Evolutionary conservation across 192 early-diverging fungal species (phyloP), one percentile per base, ranked within the genome.

Genomic region (Geranomyces variabilis): DNA sequence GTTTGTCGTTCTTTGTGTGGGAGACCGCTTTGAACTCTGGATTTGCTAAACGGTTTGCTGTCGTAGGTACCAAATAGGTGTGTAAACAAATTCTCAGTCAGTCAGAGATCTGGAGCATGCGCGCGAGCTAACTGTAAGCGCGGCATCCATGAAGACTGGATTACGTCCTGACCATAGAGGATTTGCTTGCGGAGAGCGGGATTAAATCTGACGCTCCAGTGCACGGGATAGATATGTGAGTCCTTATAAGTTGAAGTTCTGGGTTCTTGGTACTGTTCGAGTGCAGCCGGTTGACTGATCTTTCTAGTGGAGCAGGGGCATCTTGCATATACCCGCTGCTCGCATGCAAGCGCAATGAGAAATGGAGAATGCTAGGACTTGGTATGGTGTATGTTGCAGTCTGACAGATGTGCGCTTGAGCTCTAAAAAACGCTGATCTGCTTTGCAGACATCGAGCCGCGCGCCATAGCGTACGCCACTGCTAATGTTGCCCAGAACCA

Each of bases 271-370:
- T 17, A 3, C 51, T 7, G 4, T 53, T 53, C 53, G n/a, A 47
- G 22, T 41, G 15, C 55, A 49, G 34, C 53, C 4, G 44, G 1
- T 58, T 26, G 29, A 49, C 46, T 2, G 58, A 53, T 56, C 15
- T 41, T 41, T 5, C 15, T 70, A 93, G 90, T 63, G 94, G 94
- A 14, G 91, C 91, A 8, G 94, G 94, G 0, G 91, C 94, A 0
- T 94, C 93, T 5, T 95, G 94, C 60, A 94, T 97, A 7, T 97
- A 97, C 73, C 94, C 95, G 1, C 77, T 97, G 15, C 74, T 97
- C 14, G 93, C 89, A 12, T 89, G 87, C 53, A 70, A 74, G 0
- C 61, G 72, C 0, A 83, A 95, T 60, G 53, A 70, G 41, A 67
- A 69, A n/a, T 91, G 91, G 86, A 31, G 48, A 34, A 93, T 95